Evolutionary conservation across 441 rosid species (phyloP), one percentile per base, ranked within the genome.

Genomic region (Populus hybrid): DNA sequence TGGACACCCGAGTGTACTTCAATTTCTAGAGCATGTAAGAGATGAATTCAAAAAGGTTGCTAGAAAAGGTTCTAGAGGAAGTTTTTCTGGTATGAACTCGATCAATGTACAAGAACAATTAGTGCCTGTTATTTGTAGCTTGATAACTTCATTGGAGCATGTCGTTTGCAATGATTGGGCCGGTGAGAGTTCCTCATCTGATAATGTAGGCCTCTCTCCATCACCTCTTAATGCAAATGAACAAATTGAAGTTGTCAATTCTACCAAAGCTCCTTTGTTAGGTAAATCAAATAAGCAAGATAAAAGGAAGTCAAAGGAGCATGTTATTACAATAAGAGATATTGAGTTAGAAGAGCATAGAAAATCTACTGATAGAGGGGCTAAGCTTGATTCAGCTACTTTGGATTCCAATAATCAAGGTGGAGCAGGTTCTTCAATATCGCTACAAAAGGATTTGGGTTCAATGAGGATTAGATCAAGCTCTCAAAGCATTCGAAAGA

Each of bases 241-340:
- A 28, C 86, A 85, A 78, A 79, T 74, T 67, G 93, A 89, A 40
- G 85, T 78, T 73, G 81, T 77, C 66, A 87, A 34, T 83, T 92
- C 93, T 32, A 91, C 96, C 8, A 90, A 87, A 82, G 93, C 92
- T 28, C 96, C 92, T 21, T 84, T 92, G 78, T 46, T 94, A 77
- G 97, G 94, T 10, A 90, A 84, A 78, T 77, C 81, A 5, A 82
- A 82, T 83, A 89, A 86, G 88, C 92, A 86, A 76, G 97, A 89
- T 35, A 89, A 88, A 85, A 93, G 88, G 85, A 92, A 88, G 81
- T 78, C 79, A 18, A 94, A 88, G 78, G 98, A 91, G 81, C 92
- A 89, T 35, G 83, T 86, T 73, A 81, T 88, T 81, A 78, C 84
- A 4, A 3, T 88, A 67, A 87, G 91, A 83, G 94, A 89, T 65